phyloP scores from a whole-genome alignment of 129 eudicot genomes.

The Saussurea involucrata region DNA sequence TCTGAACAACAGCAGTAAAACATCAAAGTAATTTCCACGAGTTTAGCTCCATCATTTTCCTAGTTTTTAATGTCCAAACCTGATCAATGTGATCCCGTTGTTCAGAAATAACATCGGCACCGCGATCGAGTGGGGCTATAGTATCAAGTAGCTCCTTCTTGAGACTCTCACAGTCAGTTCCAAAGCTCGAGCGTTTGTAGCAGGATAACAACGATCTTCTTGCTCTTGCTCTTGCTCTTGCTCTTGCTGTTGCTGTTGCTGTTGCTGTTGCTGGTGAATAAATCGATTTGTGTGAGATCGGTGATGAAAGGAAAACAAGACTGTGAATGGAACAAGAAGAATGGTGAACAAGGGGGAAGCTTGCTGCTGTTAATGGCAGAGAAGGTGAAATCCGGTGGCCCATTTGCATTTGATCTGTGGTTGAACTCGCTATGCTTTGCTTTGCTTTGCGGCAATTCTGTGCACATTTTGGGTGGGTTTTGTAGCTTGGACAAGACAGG shows the following conservation, averaged over 20 bases:
- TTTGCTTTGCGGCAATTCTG: conserved; percentile 24
- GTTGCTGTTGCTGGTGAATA: no score
- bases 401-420: conserved; percentile 33
- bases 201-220: conserved; percentile 1
- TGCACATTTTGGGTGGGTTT: neutral
- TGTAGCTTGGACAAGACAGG: no score
- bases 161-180: conserved; percentile 36
- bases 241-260: no score
- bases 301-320: neutral
- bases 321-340: neutral
- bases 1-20: conserved; percentile 39
- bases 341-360: neutral
- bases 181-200: neutral
- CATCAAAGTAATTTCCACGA: neutral
- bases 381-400: conserved; percentile 14
- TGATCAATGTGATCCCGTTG: conserved; percentile 61
- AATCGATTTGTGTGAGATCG: neutral
- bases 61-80: conserved; percentile 32
- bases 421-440: no score
- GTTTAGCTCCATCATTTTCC: neutral
- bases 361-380: conserved; percentile 23
- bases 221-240: no score
- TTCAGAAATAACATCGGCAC: conserved; percentile 77
- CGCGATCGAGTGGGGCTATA: conserved; percentile 77
- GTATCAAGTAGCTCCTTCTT: conserved; percentile 69